Evolutionary conservation across 768 basidiomycete genomes (phyloP).

Genomic region (Pisolithus sp.): DNA sequence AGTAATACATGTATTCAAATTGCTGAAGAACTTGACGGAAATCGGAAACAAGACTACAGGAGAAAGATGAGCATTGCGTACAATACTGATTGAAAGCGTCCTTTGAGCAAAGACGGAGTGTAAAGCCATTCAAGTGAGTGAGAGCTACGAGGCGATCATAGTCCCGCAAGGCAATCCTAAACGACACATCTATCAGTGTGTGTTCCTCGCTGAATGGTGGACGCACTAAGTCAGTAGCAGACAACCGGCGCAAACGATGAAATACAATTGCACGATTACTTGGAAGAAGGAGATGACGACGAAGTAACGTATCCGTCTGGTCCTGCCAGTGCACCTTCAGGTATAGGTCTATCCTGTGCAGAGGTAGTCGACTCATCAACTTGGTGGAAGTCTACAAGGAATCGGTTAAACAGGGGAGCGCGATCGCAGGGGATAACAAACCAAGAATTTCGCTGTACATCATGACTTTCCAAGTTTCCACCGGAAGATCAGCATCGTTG

Average conservation of each 20-base stretch:
- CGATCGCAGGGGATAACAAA: slow-evolving; percentile 31
- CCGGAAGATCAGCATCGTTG: slow-evolving; percentile 97
- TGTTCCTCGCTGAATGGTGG: neutral
- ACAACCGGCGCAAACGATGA: neutral
- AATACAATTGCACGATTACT: slow-evolving; percentile 1
- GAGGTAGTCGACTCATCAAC: slow-evolving; percentile 44
- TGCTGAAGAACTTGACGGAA: slow-evolving; percentile 5
- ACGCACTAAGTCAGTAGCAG: neutral
- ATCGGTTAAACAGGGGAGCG: neutral
- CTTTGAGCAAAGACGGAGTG: neutral
- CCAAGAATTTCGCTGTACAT: slow-evolving; percentile 99
- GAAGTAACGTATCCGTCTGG: slow-evolving; percentile 35
- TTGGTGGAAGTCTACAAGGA: slow-evolving; percentile 70
- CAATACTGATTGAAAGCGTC: slow-evolving; percentile 1
- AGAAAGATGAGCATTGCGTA: slow-evolving; percentile 6
- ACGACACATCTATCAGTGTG: neutral
- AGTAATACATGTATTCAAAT: slow-evolving; percentile 9
- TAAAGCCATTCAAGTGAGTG: slow-evolving; percentile 1
- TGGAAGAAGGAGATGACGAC: slow-evolving; percentile 5
- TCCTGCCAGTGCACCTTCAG: slow-evolving; percentile 66
- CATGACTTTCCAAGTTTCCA: slow-evolving; percentile 99
- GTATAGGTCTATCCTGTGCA: slow-evolving; percentile 15
- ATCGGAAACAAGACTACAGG: slow-evolving; percentile 5
- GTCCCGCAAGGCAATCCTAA: neutral
- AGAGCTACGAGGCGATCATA: neutral